phyloP scores from a whole-genome alignment of 2,329 filamentous ascomycete species.

The Sporothrix variecibatus region DNA sequence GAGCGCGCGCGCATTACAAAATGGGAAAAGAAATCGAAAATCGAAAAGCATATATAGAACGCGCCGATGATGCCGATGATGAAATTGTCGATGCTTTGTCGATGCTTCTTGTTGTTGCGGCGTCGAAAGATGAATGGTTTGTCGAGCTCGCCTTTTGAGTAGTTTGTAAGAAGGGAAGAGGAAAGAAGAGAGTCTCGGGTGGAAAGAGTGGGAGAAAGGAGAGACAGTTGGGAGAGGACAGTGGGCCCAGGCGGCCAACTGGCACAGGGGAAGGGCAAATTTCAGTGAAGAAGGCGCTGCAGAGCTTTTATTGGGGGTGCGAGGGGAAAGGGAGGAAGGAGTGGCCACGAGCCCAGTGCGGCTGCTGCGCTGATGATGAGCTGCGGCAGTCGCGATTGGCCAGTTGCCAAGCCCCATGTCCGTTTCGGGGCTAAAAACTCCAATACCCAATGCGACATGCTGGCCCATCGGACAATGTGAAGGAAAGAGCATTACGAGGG shows the following conservation, averaged over 20 bases:
- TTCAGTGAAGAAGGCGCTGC: background rate
- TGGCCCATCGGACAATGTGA: background rate
- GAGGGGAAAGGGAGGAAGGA: background rate
- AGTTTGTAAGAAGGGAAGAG: background rate
- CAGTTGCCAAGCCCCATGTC: slow-evolving; percentile 2
- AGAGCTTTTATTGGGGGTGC: background rate
- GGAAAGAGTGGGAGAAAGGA: background rate
- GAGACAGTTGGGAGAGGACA: background rate
- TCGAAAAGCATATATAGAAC: background rate
- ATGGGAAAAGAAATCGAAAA: background rate
- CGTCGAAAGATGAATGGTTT: background rate
- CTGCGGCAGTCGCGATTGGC: slow-evolving; percentile 15
- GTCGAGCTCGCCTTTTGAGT: background rate
- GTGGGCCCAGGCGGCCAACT: background rate
- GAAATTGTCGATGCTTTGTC: background rate
- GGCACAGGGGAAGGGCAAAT: background rate
- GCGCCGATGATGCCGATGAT: slow-evolving; percentile 1
- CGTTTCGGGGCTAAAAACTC: background rate
- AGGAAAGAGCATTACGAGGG: background rate
- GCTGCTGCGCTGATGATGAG: background rate
- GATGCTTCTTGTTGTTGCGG: background rate
- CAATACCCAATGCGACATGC: background rate
- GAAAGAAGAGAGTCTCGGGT: background rate
- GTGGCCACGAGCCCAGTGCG: background rate
- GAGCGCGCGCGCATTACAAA: slow-evolving; percentile 8